Evolutionary conservation across 441 rosid species (phyloP), one percentile per base, ranked within the genome.

Genomic region (Pelargonium cotyledonis): DNA sequence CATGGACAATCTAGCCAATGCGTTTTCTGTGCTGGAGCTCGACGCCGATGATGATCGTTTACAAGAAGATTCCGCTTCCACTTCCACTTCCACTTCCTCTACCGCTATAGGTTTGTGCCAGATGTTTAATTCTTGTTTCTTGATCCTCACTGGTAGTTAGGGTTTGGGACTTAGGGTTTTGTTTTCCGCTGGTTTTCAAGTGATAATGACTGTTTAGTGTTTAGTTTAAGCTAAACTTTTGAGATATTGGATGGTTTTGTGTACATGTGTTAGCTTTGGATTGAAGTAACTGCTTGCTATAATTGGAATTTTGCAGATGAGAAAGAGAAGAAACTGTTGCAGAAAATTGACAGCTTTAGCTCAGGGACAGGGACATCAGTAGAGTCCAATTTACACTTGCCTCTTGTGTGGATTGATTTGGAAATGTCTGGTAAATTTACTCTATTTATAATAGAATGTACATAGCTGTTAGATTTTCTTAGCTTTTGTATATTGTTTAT

Each of bases 381-480:
- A 55, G 74, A 47, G 62, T 89, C 70, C 82, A 88, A 53, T 76
- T 82, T 86, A 78, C 97, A 26, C 31, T 26, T 26, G 3, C 38
- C 97, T 51, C 96, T 91, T 73, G 38, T 31, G 38, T 31, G 38
- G 38, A 31, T 31, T 31, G 38, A 31, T 31, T 3, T 31, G 38
- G 6, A 31, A 31, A 31, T 31, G 97, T 88, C 98, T 70, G 98
- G 98, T 91, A 78, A 64, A 66, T 41, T 14, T 5, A 44, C 73
- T 14, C 23, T 21, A 21, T 21, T 21, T 21, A 0, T 21, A 21
- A 21, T n/a, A n/a, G n/a, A 21, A 21, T 21, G 23, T 21, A 21
- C 23, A 21, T 21, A 21, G 23, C 23, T 21, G 23, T 21, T 21
- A 21, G 23, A 1, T 21, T 21, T 53, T 53, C 29, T 58, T 1